Evolutionary conservation across 2,329 filamentous ascomycete genomes (phyloP), one percentile per base, ranked within the genome.

Genomic region (Diplocarpon mali): DNA sequence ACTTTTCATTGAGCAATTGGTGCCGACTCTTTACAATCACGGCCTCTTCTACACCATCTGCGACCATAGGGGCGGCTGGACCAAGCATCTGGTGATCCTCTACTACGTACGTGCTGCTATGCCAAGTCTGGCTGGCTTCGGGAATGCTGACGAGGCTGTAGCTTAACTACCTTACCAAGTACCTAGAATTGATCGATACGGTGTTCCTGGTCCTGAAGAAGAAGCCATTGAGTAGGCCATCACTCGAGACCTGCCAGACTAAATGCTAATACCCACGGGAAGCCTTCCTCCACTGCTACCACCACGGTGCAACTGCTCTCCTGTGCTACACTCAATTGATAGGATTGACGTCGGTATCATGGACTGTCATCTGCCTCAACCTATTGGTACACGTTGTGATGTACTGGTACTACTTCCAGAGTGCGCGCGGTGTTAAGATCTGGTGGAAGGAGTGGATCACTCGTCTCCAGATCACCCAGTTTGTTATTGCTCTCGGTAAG

Each of bases 341-440:
- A 61, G 90, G 90, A 56, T 78, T 85, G 62, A 96, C 90, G 37
- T 77, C 90, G 35, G 90, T 96, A 46, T 94, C 89, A 49, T 96
- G 90, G 90, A 86, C 95, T 45, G 81, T 83, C 51, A 96, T 96
- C 64, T 83, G 79, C 43, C 78, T 96, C 59, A 96, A 96, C 76
- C 70, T 96, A 62, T 79, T 78, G 53, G 90, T 96, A 44, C 90
- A 96, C 70, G 90, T 96, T 47, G 85, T 95, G 64, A 96, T 96
- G 90, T 96, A 96, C 82, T 95, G 89, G 89, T 96, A 96, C 80
- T 96, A 96, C 78, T 96, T 96, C 82, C 90, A 96, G 76, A 90
- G 86, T 62, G 89, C 90, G 44, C 88, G 90, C 58, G 92, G 92
- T 57, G 79, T 96, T 67, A 83, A 82, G 61, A 92, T 95, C 69